Evolutionary conservation across 2,329 filamentous ascomycete species (phyloP), one percentile per base, ranked within the genome.

Genomic region (Nigrospora oryzae): DNA sequence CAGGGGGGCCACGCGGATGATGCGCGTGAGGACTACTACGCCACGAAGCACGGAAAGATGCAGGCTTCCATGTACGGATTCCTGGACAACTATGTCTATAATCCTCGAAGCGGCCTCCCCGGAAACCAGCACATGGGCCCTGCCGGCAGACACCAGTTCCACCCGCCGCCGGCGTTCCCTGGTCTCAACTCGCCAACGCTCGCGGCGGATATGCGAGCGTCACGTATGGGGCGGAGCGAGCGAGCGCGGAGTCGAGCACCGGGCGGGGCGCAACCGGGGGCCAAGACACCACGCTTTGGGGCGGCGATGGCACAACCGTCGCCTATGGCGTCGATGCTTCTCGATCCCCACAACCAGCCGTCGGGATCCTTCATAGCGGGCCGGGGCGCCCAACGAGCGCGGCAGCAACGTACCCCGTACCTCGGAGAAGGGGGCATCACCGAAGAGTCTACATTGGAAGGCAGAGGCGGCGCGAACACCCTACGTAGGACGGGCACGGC

Each of bases 11-110:
- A 53, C 44, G 62, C 56, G 51, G 62, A 73, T n/a, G 85, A 89
- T 59, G 76, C 89, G 11, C 81, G 93, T 11, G 87, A 93, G 47
- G 90, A 96, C 54, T 97, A 97, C 62, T 97, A 93, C 59, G 83
- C 88, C 17, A 89, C 89, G 11, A 96, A 96, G 59, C 90, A 98
- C 57, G 88, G 90, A 50, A 98, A 98, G 68, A 95, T 98, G 88
- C 84, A 93, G n/a, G 87, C 89, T 14, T 97, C 91, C 0, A 93
- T 96, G 61, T 90, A 93, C 57, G 89, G 90, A 2, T 98, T 98
- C 62, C 71, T 96, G 47, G 89, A 96, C 59, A 90, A 95, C 54
- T 98, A 98, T 56, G 80, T 84, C 13, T 79, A 83, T 40, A 87
- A 88, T 55, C 81, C 83, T 4, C 83, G 81, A 61, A 80, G 77